Percentiles rank a stretch among this genome's conserved stretches.
phyloP scores from a whole-genome alignment of 2,329 filamentous ascomycete genomes.

The Akanthomyces uredinophilus region DNA sequence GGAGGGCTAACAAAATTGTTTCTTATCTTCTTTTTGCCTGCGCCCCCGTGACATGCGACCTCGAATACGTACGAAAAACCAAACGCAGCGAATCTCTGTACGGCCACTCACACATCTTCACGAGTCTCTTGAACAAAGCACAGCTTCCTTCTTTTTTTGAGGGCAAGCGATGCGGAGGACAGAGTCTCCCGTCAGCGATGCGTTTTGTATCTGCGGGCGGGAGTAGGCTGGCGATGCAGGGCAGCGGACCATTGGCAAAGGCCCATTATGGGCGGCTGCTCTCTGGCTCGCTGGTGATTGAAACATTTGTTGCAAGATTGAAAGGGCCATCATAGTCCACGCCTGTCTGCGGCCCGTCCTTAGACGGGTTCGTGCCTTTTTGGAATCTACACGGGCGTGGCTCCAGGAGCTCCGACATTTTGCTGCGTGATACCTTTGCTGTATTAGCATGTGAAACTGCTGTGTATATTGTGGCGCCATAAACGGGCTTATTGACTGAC shows the following conservation, averaged over 20 bases:
- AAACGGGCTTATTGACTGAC: background rate
- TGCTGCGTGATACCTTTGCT: background rate
- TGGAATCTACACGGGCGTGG: slow-evolving; percentile 41
- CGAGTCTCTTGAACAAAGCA: slow-evolving; percentile 12
- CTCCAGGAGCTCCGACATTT: slow-evolving; percentile 47
- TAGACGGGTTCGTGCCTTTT: slow-evolving; percentile 7
- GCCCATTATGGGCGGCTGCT: slow-evolving; percentile 9
- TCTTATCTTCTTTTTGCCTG: background rate
- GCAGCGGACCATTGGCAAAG: background rate
- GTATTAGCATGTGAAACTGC: background rate
- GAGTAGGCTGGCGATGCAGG: slow-evolving; percentile 31
- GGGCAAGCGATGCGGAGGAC: background rate
- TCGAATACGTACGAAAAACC: background rate
- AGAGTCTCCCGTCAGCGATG: slow-evolving; percentile 30
- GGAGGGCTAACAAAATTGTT: background rate
- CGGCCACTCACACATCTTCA: slow-evolving; percentile 12
- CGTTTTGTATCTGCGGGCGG: slow-evolving; percentile 33
- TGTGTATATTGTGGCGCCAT: background rate
- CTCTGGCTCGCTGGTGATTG: slow-evolving; percentile 16
- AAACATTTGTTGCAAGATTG: slow-evolving; percentile 37
- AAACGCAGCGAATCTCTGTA: slow-evolving; percentile 15
- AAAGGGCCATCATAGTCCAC: slow-evolving; percentile 51
- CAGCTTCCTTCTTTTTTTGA: background rate
- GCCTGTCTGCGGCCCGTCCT: slow-evolving; percentile 30
- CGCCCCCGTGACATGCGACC: background rate